Evolutionary conservation across 768 basidiomycete species (phyloP), one percentile per base, ranked within the genome.

Genomic region (Suillus weaverae): DNA sequence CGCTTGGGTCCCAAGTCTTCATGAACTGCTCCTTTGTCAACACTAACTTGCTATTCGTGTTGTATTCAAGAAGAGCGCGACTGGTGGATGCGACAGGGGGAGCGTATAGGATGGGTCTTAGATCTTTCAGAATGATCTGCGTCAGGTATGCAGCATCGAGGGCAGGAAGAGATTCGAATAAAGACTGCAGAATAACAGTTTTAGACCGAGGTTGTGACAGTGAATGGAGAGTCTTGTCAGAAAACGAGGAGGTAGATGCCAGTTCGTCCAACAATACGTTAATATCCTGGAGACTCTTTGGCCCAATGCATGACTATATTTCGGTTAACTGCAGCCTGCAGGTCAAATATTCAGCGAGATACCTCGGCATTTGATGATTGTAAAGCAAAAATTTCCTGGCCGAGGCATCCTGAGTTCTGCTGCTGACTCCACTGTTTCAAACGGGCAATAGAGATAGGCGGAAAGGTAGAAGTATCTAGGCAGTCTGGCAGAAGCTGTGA

Each of bases 71-170:
- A 53, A 94, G 73, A 46, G 84, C 84, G 32, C 75, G 74, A 26
- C 80, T 83, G 69, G 84, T 82, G 26, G 75, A 78, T 38, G 77
- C 56, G 7, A 74, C 80, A 16, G 83, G 82, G 0, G 89, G 78
- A 3, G 92, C 89, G 68, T 92, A 92, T 1, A 95, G 73, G 1
- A 96, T 73, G 9, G 94, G 94, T 35, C 89, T 84, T 0, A 98
- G 78, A 73, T 98, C 95, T 67, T 91, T 91, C 41, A 97, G 83
- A 64, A 98, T 91, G 67, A 97, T 89, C 71, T 98, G 95, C 0
- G 91, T 90, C 56, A 96, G 79, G 66, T 89, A 84, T 1, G 86
- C 81, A 2, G 89, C 84, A 46, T 92, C 89, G 13, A 76, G 75
- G 0, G 93, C 87, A 1, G 86, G 80, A 11, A 94, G 77, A 3